Evolutionary conservation across 2,329 filamentous ascomycete genomes (phyloP).

Genomic region (Xylaria sp.): DNA sequence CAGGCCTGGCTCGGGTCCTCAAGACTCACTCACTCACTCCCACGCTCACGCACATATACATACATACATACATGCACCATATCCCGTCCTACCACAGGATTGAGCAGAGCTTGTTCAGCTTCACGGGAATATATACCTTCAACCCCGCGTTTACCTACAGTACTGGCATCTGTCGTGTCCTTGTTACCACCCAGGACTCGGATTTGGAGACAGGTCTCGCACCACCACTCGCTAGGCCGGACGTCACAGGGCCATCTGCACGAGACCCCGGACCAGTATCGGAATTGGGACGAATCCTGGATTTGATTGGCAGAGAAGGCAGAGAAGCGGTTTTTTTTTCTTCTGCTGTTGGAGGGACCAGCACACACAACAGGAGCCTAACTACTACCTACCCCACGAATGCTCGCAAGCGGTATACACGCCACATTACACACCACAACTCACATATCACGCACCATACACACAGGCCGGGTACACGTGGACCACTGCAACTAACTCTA

Average conservation of each 20-base stretch:
- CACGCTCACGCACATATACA: slow-evolving; percentile 28
- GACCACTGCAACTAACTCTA: slow-evolving; percentile 45
- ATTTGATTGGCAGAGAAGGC: slow-evolving; percentile 47
- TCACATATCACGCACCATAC: slow-evolving; percentile 27
- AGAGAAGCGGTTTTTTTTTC: slow-evolving; percentile 33
- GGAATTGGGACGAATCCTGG: slow-evolving; percentile 42
- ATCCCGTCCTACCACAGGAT: slow-evolving; percentile 26
- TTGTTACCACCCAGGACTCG: slow-evolving; percentile 35
- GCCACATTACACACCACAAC: slow-evolving; percentile 28
- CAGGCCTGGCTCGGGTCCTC: slow-evolving; percentile 33
- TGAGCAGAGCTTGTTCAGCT: slow-evolving; percentile 22
- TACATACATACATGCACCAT: slow-evolving; percentile 36
- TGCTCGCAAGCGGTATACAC: slow-evolving; percentile 42
- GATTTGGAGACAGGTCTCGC: slow-evolving; percentile 31
- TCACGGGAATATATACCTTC: slow-evolving; percentile 30
- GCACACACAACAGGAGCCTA: slow-evolving; percentile 44
- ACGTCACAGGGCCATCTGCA: slow-evolving; percentile 46
- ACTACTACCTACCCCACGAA: slow-evolving; percentile 49
- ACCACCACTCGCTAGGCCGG: slow-evolving; percentile 39
- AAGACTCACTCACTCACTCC: neutral
- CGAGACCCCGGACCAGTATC: slow-evolving; percentile 46
- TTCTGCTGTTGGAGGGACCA: slow-evolving; percentile 41
- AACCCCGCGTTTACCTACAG: slow-evolving; percentile 40
- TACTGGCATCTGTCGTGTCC: slow-evolving; percentile 43
- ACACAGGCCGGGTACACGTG: slow-evolving; percentile 46